Evolutionary conservation across 345 rosid species (phyloP), one percentile per base, ranked within the genome.

Genomic region (Durio zibethinus): DNA sequence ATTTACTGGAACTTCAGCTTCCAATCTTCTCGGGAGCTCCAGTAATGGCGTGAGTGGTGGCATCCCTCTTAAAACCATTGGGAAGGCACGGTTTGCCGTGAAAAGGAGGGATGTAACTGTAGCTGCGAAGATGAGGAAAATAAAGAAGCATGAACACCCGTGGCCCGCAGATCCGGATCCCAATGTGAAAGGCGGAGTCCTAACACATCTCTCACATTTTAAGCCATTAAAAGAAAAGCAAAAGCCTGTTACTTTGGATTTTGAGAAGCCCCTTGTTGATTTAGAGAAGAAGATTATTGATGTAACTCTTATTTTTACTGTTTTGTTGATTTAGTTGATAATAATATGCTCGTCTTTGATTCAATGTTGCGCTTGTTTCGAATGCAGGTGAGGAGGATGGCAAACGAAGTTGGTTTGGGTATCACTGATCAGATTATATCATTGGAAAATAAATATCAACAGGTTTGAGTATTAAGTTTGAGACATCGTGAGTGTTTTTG

Each of bases 121-220:
- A 16, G 70, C 81, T 40, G 89, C 94, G 11, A 87, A 88, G 87
- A 79, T 88, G 66, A 89, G 92, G 88, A 96, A 91, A 86, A 88
- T 83, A 71, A 93, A 90, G 94, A 96, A 93, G 88, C 89, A 90
- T 16, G 98, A 93, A 50, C 88, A 91, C 78, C 98, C 99, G 0
- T 96, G 99, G 99, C 97, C 99, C 0, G 88, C 85, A 0, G 87
- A 93, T 88, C 92, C 97, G 35, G 99, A 96, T 86, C 97, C 94
- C 0, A 96, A 91, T 80, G 97, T 93, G 45, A 88, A 94, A 79
- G 99, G 98, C 31, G 98, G 97, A 70, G 78, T 92, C 75, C 91
- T 92, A 61, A 83, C 84, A 79, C 91, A 96, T 79, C 92, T 96
- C 35, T 91, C 99, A 0, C 80, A 72, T 76, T 96, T 96, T 81